Conservation (phyloP, 148 eudicot species). For the Persicaria tinctoria region DNA sequence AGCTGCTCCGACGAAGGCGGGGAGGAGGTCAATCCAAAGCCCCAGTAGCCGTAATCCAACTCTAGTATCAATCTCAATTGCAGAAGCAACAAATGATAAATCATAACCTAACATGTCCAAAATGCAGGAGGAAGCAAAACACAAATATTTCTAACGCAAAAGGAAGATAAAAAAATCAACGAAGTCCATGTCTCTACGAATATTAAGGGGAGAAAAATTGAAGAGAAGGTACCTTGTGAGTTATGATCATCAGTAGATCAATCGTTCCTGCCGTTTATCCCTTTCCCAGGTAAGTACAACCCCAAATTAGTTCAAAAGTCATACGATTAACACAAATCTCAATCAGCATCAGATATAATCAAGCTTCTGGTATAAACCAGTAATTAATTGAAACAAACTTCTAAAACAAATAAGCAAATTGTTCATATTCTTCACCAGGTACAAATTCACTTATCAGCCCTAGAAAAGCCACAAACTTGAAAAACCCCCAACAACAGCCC, state of each 20-base stretch:
- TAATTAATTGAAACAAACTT: background rate
- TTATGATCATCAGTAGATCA: constrained; percentile 1
- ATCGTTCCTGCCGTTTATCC: background rate
- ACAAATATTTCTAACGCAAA: background rate
- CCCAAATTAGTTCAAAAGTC: background rate
- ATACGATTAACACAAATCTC: background rate
- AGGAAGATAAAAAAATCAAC: background rate
- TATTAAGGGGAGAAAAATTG: background rate
- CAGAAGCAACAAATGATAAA: background rate
- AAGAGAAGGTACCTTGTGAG: constrained; percentile 4
- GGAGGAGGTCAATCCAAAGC: background rate
- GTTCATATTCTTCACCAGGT: background rate
- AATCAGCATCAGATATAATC: background rate
- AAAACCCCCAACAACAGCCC: background rate
- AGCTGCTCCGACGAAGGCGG: too few relatives aligned
- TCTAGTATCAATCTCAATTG: background rate
- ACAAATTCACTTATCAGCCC: background rate
- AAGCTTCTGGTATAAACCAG: background rate
- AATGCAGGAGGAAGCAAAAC: background rate
- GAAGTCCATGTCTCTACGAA: background rate
- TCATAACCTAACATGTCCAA: background rate
- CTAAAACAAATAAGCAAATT: background rate
- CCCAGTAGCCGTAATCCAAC: background rate
- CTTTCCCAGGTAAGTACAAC: background rate
- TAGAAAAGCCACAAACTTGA: background rate